Evolutionary conservation across 805 yeast species (phyloP).

Genomic region (Ascoidea rubescens): DNA sequence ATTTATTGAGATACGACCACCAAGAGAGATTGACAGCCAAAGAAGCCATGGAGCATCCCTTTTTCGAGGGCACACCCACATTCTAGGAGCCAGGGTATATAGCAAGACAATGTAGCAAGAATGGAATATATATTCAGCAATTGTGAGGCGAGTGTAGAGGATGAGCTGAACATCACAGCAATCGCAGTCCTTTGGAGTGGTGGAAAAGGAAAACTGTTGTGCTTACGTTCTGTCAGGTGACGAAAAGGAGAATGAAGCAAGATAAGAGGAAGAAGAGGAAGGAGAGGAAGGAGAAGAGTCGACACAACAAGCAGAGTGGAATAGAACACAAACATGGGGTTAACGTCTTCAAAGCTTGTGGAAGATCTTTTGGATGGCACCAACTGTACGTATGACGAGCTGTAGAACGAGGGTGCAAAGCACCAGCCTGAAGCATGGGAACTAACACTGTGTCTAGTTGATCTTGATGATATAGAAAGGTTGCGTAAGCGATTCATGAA

Average conservation of each 20-base stretch:
- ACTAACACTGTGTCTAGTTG: background rate
- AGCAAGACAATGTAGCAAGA: too few species aligned
- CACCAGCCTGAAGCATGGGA: constrained; percentile 1
- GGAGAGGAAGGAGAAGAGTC: constrained; percentile 13
- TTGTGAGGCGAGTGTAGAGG: too few species aligned
- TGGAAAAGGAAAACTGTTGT: too few species aligned
- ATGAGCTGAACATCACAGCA: too few species aligned
- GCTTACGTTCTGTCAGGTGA: too few species aligned
- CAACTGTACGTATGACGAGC: constrained; percentile 34
- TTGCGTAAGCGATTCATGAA: constrained; percentile 62
- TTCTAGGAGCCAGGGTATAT: too few species aligned
- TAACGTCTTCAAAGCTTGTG: constrained; percentile 42
- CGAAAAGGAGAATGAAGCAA: constrained; percentile 2
- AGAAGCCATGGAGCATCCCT: constrained; percentile 74
- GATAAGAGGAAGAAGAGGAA: constrained; percentile 11
- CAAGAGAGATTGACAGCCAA: constrained; percentile 77
- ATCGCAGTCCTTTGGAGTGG: too few species aligned
- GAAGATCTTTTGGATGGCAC: constrained; percentile 73
- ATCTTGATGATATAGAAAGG: background rate
- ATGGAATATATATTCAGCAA: too few species aligned
- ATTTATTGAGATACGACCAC: constrained; percentile 69
- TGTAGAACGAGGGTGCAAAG: background rate
- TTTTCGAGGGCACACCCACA: constrained; percentile 27
- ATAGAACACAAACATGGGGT: constrained; percentile 32
- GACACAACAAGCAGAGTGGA: constrained; percentile 1